Evolutionary conservation across 164 flowering plant species (phyloP), one percentile per base, ranked within the genome.

Genomic region (Amborella trichopoda): DNA sequence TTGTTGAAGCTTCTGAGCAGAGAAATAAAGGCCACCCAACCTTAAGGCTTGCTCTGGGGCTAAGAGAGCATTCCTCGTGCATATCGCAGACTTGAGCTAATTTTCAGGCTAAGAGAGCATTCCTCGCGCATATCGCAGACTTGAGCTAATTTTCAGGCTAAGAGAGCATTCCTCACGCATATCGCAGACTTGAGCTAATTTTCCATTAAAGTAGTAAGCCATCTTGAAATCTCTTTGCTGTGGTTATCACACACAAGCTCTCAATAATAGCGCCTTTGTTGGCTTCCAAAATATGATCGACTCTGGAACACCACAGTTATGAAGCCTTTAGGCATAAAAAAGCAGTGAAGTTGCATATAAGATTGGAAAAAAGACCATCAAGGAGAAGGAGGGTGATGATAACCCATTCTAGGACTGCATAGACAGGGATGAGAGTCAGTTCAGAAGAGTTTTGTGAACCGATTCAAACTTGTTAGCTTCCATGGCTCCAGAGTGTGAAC

Each of bases 121-220:
- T 79, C 88, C 66, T 73, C 86, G 38, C 97, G 83, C 82, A 83
- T 57, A 47, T 67, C 66, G 21, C 55, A 52, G 9, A 71, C 66
- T 56, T 71, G 80, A 1, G 63, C 80, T 45, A 91, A 56, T 41
- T 65, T 74, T 23, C 62, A 61, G 54, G 56, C 23, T 73, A 57
- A 87, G 64, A 46, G 67, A 78, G 82, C 95, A 90, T 62, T 79
- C 88, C 66, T 73, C 86, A 34, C 97, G 83, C 82, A 83, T 57
- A 47, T 67, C 66, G 21, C 55, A 52, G 9, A 71, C 66, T 56
- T 71, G 80, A 1, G 63, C 80, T 45, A 91, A 56, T 41, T 65
- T 74, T 23, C 87, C 94, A 50, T 60, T 72, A 0, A 67, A 50
- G 49, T 90, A 87, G 52, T 57, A 87, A 1, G 79, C 79, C 71